Evolutionary conservation across 2,329 filamentous ascomycete genomes (phyloP), one percentile per base, ranked within the genome.

Genomic region (Ophidiomyces ophidiicola): DNA sequence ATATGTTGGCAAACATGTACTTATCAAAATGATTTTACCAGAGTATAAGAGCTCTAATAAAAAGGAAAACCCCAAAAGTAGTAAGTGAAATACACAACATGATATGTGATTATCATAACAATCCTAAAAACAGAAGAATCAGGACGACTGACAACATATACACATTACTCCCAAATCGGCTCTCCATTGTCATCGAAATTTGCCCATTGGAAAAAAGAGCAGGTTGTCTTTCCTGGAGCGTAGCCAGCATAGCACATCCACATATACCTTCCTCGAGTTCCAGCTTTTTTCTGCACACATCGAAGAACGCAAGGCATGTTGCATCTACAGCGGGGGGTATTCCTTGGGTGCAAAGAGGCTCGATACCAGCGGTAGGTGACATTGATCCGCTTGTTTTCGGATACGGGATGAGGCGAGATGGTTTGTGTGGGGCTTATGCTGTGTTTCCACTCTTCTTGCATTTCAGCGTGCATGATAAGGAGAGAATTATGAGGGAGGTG

Each of bases 361-460:
- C 81, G 78, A 59, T 94, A 96, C 61, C 83, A 79, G 5, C 90
- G 77, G 59, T 94, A 98, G 0, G 90, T 98, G 55, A 98, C 74
- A 55, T 96, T 96, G 50, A 98, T 87, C 28, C 90, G 72, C 46
- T 76, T 78, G 50, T 78, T 86, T 0, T 80, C 80, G 0, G 87
- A 73, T 1, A 94, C 57, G 0, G 87, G 84, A 57, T 98, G 90
- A 1, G 85, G 84, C 45, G 86, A 80, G 43, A 96, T 82, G 3
- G 78, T 75, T 34, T 71, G 68, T 0, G 82, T 78, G 0, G 86
- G 82, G 0, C 77, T 69, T 30, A 98, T 82, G 48, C 75, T 74
- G 58, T 98, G 90, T 58, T 94, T 96, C 86, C 86, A 96, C 54
- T 82, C 80, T 55, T 96, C 88, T 55, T 96, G 88, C 84, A 94